phyloP scores from a whole-genome alignment of 2,329 filamentous ascomycete species.

The Clarireedia monteithiana region DNA sequence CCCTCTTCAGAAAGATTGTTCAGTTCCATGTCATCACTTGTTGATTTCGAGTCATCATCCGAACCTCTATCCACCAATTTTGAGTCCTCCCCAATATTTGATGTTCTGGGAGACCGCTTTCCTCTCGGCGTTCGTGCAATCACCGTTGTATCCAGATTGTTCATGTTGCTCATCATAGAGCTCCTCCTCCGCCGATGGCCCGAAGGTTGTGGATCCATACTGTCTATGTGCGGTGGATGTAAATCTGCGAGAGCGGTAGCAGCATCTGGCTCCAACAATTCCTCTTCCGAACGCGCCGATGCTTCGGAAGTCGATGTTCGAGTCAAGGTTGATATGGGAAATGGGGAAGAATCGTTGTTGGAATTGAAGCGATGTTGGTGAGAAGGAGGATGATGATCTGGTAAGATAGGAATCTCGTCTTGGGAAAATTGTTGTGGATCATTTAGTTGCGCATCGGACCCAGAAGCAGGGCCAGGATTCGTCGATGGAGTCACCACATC shows the following conservation, averaged over 20 bases:
- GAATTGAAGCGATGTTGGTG: not conserved
- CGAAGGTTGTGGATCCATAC: conserved; percentile 20
- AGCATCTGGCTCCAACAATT: conserved; percentile 20
- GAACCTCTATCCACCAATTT: conserved; percentile 14
- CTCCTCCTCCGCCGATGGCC: conserved; percentile 28
- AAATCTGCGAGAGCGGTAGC: conserved; percentile 16
- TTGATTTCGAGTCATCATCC: conserved; percentile 24
- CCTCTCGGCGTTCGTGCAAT: conserved; percentile 6
- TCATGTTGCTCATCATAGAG: conserved; percentile 28
- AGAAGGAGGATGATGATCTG: not conserved
- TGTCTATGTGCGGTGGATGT: conserved; percentile 14
- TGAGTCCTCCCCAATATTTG: conserved; percentile 17
- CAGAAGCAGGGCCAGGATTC: not conserved
- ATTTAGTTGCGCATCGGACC: not conserved
- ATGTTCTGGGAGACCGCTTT: conserved; percentile 14
- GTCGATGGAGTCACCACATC: not conserved
- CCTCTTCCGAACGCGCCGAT: conserved; percentile 11
- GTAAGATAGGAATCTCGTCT: not conserved
- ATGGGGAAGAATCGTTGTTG: conserved; percentile 4
- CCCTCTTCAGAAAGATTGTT: conserved; percentile 58
- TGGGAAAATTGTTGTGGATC: not conserved
- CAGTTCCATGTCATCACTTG: conserved; percentile 47
- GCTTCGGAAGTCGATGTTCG: conserved; percentile 14
- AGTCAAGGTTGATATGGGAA: conserved; percentile 11
- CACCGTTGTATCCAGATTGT: conserved; percentile 13